Evolutionary conservation across 768 basidiomycete genomes (phyloP).

Genomic region (Melanogaster broomeanus): DNA sequence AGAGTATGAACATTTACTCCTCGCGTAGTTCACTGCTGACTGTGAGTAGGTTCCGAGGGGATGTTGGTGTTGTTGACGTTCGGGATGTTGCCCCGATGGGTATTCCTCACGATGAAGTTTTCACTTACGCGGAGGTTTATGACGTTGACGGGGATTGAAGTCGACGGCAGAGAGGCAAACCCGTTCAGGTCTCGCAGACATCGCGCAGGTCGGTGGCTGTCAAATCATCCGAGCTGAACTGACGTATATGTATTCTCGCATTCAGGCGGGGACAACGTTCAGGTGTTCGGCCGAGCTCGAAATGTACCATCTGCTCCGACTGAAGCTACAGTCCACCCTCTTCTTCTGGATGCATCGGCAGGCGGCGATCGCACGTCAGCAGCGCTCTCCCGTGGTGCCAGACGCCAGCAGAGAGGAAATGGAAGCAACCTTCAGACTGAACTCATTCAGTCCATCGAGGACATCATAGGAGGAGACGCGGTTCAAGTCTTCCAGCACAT

Average conservation of each 20-base stretch:
- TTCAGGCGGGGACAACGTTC: constrained; percentile 53
- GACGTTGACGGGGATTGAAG: constrained; percentile 45
- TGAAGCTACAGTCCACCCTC: constrained; percentile 79
- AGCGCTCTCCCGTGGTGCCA: constrained; percentile 48
- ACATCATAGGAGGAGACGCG: constrained; percentile 79
- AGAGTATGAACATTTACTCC: constrained; percentile 43
- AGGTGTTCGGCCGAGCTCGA: constrained; percentile 65
- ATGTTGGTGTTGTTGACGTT: constrained; percentile 40
- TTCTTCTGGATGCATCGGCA: constrained; percentile 66
- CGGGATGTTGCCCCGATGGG: constrained; percentile 32
- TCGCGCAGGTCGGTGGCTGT: constrained; percentile 29
- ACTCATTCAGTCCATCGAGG: constrained; percentile 75
- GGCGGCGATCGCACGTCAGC: constrained; percentile 45
- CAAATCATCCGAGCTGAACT: neutral
- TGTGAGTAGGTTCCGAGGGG: constrained; percentile 39
- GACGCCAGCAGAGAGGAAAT: constrained; percentile 59
- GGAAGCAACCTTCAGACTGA: constrained; percentile 51
- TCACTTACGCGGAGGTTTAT: constrained; percentile 57
- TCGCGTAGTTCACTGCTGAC: constrained; percentile 13
- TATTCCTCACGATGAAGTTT: constrained; percentile 46
- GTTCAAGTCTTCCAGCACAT: constrained; percentile 85
- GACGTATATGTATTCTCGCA: neutral
- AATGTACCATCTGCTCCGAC: constrained; percentile 51
- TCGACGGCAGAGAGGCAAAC: constrained; percentile 42
- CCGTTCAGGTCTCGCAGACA: constrained; percentile 56